phyloP scores from a whole-genome alignment of 2,329 filamentous ascomycete species.

The Furcasterigmium furcatum region DNA sequence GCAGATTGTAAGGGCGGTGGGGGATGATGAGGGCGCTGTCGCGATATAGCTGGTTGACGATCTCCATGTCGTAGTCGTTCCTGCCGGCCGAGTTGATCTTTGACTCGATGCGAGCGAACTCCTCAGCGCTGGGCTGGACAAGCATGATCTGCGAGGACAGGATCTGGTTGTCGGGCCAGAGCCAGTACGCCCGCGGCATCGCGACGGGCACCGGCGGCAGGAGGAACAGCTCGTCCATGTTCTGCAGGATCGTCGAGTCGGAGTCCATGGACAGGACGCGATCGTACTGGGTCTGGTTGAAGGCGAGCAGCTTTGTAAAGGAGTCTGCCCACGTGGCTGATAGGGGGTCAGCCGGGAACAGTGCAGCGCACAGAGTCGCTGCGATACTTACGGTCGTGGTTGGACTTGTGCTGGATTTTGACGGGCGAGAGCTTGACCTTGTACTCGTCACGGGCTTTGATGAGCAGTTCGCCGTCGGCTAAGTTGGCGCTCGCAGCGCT shows the following conservation, averaged over 20 bases:
- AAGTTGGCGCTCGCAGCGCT: conserved; percentile 20
- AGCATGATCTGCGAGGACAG: conserved; percentile 62
- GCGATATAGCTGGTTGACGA: conserved; percentile 60
- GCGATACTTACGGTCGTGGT: conserved; percentile 28
- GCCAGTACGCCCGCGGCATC: conserved; percentile 71
- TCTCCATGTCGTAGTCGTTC: conserved; percentile 61
- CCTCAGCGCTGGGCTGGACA: conserved; percentile 52
- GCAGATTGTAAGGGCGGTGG: conserved; percentile 58
- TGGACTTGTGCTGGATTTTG: conserved; percentile 29
- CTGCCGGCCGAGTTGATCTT: conserved; percentile 16
- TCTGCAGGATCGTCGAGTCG: conserved; percentile 56
- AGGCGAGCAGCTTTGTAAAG: conserved; percentile 66
- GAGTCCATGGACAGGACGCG: conserved; percentile 51
- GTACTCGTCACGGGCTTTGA: conserved; percentile 40
- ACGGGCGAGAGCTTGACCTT: conserved; percentile 40
- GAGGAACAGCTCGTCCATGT: conserved; percentile 68
- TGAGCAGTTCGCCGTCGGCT: conserved; percentile 28
- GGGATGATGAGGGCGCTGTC: conserved; percentile 59
- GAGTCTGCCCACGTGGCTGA: conserved; percentile 57
- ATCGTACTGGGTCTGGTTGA: conserved; percentile 57
- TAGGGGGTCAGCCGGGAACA: background rate
- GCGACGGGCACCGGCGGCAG: conserved; percentile 56
- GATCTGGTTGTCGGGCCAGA: conserved; percentile 45
- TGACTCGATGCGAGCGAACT: conserved; percentile 34
- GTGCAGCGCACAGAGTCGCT: background rate